Evolutionary conservation across 805 yeast genomes (phyloP), one percentile per base, ranked within the genome.

Genomic region (Ogataea zsoltii): DNA sequence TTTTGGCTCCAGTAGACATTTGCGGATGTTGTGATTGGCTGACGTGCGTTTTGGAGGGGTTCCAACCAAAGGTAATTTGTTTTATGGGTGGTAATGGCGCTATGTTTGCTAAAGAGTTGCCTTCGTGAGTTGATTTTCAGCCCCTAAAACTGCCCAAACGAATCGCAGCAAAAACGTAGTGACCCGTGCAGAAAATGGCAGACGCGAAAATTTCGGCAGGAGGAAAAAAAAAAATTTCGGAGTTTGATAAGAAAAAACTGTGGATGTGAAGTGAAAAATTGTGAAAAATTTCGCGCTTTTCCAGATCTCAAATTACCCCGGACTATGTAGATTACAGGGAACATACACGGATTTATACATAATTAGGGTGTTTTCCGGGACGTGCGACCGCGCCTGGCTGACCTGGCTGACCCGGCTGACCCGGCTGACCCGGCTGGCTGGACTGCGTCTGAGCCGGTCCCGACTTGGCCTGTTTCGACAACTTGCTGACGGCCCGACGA

Each of bases 401-500:
- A n/a, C n/a, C n/a, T n/a, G n/a, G n/a, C n/a, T n/a, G n/a, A n/a
- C 26, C 19, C 26, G 34, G 25, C 14, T 31, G n/a, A 26, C 15
- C 15, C 26, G 33, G 19, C 33, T 15, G 6, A 9, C 14, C n/a
- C 18, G 16, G 25, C 23, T n/a, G n/a, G n/a, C n/a, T n/a, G n/a
- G n/a, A n/a, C n/a, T n/a, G n/a, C n/a, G n/a, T n/a, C 25, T 21
- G 5, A 6, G 34, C 7, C 28, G 12, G 12, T 16, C 16, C 16
- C 19, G 18, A 14, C 26, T 28, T 32, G 36, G 53, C 17, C 3
- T 60, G 62, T 23, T 63, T 66, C 38, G 75, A 48, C 38, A 75
- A 48, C 47, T 71, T 61, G 32, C 58, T 58, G 12, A 68, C 54
- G 0, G 90, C 88, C 60, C 77, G 78, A 7, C 74, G 71, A 51